These are phyloP conservation scores for Aspergillus saccharolyticus DNA, from an alignment of 495 filamentous ascomycete species.

Conservation along the genomic window DNA sequence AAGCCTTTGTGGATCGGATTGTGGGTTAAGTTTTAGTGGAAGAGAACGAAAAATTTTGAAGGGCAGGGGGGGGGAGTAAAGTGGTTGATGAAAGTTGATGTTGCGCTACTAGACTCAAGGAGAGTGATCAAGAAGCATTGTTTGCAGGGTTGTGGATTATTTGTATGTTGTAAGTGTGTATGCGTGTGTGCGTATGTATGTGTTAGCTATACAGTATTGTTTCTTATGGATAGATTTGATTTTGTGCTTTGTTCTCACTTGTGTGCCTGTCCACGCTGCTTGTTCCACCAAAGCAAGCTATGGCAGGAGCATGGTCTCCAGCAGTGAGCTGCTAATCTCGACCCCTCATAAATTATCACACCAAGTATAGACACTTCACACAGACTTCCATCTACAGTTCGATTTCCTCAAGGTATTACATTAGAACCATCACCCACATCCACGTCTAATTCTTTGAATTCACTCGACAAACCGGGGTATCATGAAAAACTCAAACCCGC, in stretches of 20 bases:
- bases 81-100: too few relatives aligned
- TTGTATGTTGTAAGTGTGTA: too few relatives aligned
- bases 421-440: background rate
- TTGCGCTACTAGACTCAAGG: too few relatives aligned
- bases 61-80: too few relatives aligned
- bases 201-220: slow-evolving; percentile 3
- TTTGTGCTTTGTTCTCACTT: background rate
- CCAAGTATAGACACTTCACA: background rate
- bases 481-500: background rate
- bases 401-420: background rate
- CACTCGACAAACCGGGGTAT: background rate
- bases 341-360: too few relatives aligned
- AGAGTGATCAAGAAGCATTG: too few relatives aligned
- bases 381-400: background rate
- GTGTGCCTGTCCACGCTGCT: too few relatives aligned
- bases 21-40: slow-evolving; percentile 48
- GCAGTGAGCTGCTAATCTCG: too few relatives aligned
- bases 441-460: background rate
- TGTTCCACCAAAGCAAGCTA: too few relatives aligned
- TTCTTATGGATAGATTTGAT: slow-evolving; percentile 10
- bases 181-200: slow-evolving; percentile 6
- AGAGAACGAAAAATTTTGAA: too few relatives aligned
- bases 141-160: too few relatives aligned
- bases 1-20: slow-evolving; percentile 79
- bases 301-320: too few relatives aligned